phyloP scores from a whole-genome alignment of 129 eudicot species.

The Flaveria ramosissima region DNA sequence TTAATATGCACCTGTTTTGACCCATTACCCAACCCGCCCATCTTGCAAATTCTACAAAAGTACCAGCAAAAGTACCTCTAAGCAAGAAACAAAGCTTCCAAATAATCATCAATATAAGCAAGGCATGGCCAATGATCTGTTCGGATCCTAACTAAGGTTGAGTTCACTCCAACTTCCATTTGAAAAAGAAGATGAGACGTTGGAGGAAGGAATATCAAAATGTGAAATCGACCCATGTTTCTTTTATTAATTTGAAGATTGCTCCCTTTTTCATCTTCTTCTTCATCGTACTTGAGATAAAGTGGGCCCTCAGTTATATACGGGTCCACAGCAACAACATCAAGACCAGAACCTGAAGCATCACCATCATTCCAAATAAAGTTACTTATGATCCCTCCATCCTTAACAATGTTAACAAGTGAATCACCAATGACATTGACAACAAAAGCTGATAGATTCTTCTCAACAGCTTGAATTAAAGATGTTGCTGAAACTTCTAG shows the following conservation, averaged over 20 bases:
- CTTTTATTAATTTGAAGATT: slow-evolving; percentile 42
- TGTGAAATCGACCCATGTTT: slow-evolving; percentile 63
- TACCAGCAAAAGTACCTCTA: slow-evolving; percentile 26
- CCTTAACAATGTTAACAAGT: slow-evolving; percentile 66
- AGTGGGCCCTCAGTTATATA: slow-evolving; percentile 58
- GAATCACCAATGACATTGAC: slow-evolving; percentile 80
- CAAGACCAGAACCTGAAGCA: slow-evolving; percentile 44
- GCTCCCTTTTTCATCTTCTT: slow-evolving; percentile 58
- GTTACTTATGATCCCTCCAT: slow-evolving; percentile 63
- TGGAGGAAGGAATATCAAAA: slow-evolving; percentile 93
- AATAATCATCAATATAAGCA: slow-evolving; percentile 89
- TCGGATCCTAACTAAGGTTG: slow-evolving; percentile 84
- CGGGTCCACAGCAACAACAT: slow-evolving; percentile 41
- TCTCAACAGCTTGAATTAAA: slow-evolving; percentile 68
- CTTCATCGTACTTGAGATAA: slow-evolving; percentile 65
- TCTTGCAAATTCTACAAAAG: neutral
- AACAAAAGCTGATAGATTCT: slow-evolving; percentile 64
- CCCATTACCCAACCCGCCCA: neutral
- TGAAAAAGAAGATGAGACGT: slow-evolving; percentile 88
- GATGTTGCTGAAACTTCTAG: slow-evolving; percentile 67
- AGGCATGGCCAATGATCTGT: slow-evolving; percentile 99
- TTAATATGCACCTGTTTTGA: neutral
- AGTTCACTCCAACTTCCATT: slow-evolving; percentile 73
- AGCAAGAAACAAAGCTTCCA: slow-evolving; percentile 77
- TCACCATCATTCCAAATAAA: slow-evolving; percentile 48